A percentile compares a stretch with the other conserved stretches of the same genome.
phyloP scores from a whole-genome alignment of 106 monocot species.

The Platanthera zijinensis region DNA sequence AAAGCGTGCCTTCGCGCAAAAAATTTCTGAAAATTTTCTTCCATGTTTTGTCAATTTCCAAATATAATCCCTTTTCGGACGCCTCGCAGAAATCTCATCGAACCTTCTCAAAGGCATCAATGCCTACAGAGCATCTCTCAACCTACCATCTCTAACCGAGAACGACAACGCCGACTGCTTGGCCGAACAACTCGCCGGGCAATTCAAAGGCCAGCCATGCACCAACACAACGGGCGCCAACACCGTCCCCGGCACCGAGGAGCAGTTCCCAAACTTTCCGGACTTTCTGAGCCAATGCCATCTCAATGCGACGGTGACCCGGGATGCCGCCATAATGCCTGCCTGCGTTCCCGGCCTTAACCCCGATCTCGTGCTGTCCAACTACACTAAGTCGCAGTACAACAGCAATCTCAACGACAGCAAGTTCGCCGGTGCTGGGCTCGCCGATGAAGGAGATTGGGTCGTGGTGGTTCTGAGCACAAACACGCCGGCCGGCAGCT shows the following conservation, averaged over 20 bases:
- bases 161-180: slow-evolving; percentile 73
- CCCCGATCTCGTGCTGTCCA: slow-evolving; percentile 42
- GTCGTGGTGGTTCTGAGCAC: slow-evolving; percentile 80
- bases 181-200: slow-evolving; percentile 55
- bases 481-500: slow-evolving; percentile 38
- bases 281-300: slow-evolving; percentile 48
- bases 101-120: slow-evolving; percentile 72
- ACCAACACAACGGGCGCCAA: slow-evolving; percentile 72
- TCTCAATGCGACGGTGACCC: slow-evolving; percentile 58
- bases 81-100: slow-evolving; percentile 32
- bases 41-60: too few species aligned
- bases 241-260: slow-evolving; percentile 67
- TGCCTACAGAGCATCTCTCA: slow-evolving; percentile 63
- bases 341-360: slow-evolving; percentile 65
- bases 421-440: slow-evolving; percentile 43
- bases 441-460: slow-evolving; percentile 75
- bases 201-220: slow-evolving; percentile 61
- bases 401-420: slow-evolving; percentile 41
- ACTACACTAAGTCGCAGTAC: slow-evolving; percentile 86
- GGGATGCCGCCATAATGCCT: slow-evolving; percentile 56
- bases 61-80: too few species aligned
- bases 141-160: slow-evolving; percentile 49
- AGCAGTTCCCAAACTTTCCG: slow-evolving; percentile 63
- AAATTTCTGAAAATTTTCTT: too few species aligned
- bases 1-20: too few species aligned